These are phyloP conservation scores for Yamadazyma mexicana DNA, from an alignment of 1,139 yeast genomes.

Conservation along the genomic window DNA sequence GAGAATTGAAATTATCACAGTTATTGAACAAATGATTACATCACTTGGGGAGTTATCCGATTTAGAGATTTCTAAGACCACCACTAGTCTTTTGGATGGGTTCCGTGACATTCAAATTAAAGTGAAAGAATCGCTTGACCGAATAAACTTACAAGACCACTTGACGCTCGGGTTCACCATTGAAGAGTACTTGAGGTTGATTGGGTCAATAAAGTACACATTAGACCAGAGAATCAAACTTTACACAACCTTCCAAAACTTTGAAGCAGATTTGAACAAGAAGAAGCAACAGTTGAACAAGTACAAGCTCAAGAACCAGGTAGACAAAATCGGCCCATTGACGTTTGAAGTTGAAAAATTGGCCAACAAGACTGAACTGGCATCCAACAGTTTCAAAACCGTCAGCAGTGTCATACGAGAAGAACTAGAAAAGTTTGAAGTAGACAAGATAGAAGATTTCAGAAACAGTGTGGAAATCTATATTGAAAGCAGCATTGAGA, in stretches of 20 bases:
- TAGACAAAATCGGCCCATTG: slow-evolving; percentile 57
- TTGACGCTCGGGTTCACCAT: slow-evolving; percentile 83
- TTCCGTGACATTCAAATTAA: slow-evolving; percentile 74
- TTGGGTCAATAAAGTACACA: slow-evolving; percentile 73
- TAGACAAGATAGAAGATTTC: slow-evolving; percentile 79
- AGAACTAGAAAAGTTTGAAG: slow-evolving; percentile 72
- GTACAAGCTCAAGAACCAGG: slow-evolving; percentile 58
- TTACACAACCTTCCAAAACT: slow-evolving; percentile 57
- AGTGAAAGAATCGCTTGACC: slow-evolving; percentile 71
- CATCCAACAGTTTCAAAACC: slow-evolving; percentile 59
- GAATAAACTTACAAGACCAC: slow-evolving; percentile 83
- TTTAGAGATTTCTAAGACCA: slow-evolving; percentile 70
- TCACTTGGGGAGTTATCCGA: slow-evolving; percentile 72
- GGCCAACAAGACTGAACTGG: slow-evolving; percentile 55
- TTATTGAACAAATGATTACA: slow-evolving; percentile 46
- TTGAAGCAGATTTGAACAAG: slow-evolving; percentile 43
- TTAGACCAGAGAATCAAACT: slow-evolving; percentile 76
- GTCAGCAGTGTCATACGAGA: slow-evolving; percentile 64
- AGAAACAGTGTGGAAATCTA: slow-evolving; percentile 88
- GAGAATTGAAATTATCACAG: slow-evolving; percentile 64
- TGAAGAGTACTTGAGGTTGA: slow-evolving; percentile 81
- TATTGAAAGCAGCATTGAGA: slow-evolving; percentile 86
- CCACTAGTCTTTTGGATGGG: slow-evolving; percentile 52
- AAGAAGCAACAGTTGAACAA: slow-evolving; percentile 55
- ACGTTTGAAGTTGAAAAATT: slow-evolving; percentile 59